Base-by-base conservation (phyloP, 495 filamentous ascomycete genomes). In the Aspergillus biplanus region DNA sequence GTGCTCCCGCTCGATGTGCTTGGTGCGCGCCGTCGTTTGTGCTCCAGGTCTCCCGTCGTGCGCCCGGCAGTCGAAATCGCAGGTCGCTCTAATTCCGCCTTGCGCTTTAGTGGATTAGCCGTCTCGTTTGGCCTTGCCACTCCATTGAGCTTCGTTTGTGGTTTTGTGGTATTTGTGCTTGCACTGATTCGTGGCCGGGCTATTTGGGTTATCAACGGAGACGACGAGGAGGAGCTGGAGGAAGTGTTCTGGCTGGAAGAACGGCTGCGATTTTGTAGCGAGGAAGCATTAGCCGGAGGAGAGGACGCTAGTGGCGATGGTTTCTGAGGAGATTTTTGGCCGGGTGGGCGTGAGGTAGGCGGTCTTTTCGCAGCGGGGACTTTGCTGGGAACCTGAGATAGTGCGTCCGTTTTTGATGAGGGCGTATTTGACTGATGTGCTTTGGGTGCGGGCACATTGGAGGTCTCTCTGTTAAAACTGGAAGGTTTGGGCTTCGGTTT, bases 251-350 rank as follows among this genome's bases (percentile, higher is more conserved):
- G 75, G 53, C 75, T 78, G 46, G 79, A 78, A 39, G 78, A 76
- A 21, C 76, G 74, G 56, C 64, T 77, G 61, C 74, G 75, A 52
- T 71, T 71, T 33, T 77, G 84, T 21, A 88, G 67, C 58, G 91
- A 88, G 5, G 89, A 91, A 6, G 87, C 87, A 72, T 91, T 92
- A 15, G 88, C 86, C 2, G 89, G 89, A 21, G 89, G 89, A n/a
- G 90, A 92, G 4, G 87, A 86, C 31, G 86, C 88, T 42, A 92
- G 81, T 4, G 89, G 89, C 6, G 90, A 92, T 0, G 89, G 90
- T 65, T 92, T 93, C 60, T 83, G 80, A 2, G 88, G 87, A 4
- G 88, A 90, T 58, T 68, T 71, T 34, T 61, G 58, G 7, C 78
- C 84, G 11, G 78, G 70, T 33, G 66, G 52, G 39, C 81, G 79